These are phyloP conservation scores for Aechmea fasciata DNA, from an alignment of 176 grass and related monocot species.

Conservation along the genomic window DNA sequence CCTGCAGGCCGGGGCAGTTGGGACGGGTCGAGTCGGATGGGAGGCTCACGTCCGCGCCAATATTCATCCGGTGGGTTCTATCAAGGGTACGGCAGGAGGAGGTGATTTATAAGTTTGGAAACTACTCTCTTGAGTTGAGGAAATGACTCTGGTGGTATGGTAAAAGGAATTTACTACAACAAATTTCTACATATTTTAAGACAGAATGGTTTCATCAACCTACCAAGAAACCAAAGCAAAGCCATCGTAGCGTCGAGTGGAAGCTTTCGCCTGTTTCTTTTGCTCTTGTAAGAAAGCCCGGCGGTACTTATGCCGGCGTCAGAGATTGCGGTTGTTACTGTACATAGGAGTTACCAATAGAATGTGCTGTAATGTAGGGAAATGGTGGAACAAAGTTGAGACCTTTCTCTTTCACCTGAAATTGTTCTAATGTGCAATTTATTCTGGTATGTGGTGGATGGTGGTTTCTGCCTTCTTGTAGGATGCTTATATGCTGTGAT, in stretches of 20 bases:
- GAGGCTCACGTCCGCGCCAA: conserved; percentile 37
- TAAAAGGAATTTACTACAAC: not conserved
- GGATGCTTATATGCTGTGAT: too few species aligned
- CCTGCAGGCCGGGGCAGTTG: conserved; percentile 50
- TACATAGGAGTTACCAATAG: not conserved
- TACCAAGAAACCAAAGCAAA: not conserved
- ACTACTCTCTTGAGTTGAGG: not conserved
- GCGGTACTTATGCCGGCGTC: not conserved
- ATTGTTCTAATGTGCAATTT: too few species aligned
- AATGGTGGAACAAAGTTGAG: not conserved
- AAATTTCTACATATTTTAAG: not conserved
- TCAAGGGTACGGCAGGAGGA: conserved; percentile 74
- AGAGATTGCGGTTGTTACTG: not conserved
- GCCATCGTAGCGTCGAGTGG: not conserved
- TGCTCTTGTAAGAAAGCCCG: not conserved
- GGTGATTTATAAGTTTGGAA: conserved; percentile 29
- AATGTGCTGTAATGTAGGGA: not conserved
- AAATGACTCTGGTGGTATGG: not conserved
- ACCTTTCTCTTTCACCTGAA: too few species aligned
- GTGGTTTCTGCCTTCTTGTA: too few species aligned
- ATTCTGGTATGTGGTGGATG: too few species aligned
- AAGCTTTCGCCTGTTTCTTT: not conserved
- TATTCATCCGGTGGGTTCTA: conserved; percentile 69
- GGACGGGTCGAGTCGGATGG: conserved; percentile 41
- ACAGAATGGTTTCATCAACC: not conserved